Conservation (phyloP, 441 rosid species). For the Omphalea diandra region DNA sequence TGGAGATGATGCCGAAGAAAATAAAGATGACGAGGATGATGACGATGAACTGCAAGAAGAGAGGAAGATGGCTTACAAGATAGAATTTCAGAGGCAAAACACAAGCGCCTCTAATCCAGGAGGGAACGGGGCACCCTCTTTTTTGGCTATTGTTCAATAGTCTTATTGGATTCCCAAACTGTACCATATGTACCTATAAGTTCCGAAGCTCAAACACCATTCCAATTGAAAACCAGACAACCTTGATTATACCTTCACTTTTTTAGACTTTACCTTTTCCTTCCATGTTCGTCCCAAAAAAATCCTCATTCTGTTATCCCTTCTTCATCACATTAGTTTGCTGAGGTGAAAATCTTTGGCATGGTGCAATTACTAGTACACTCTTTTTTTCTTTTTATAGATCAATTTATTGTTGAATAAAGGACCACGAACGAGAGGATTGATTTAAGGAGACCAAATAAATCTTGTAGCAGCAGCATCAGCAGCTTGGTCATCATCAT, state of each 20-base stretch:
- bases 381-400: slow-evolving; percentile 30
- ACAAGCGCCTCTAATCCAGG: slow-evolving; percentile 49
- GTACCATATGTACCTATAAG: slow-evolving; percentile 19
- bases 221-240: slow-evolving; percentile 15
- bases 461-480: slow-evolving; percentile 25
- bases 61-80: slow-evolving; percentile 56
- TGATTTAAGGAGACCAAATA: slow-evolving; percentile 30
- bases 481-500: slow-evolving; percentile 8
- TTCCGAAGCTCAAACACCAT: slow-evolving; percentile 11
- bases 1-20: slow-evolving; percentile 48
- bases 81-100: slow-evolving; percentile 58
- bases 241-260: neutral
- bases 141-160: slow-evolving; percentile 70
- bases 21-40: too few species aligned
- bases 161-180: slow-evolving; percentile 11
- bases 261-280: neutral
- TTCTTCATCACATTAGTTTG: neutral
- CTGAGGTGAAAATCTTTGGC: slow-evolving; percentile 2
- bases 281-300: neutral
- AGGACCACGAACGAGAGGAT: slow-evolving; percentile 26
- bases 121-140: slow-evolving; percentile 61
- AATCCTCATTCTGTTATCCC: too few species aligned
- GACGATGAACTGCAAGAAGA: slow-evolving; percentile 47
- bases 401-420: slow-evolving; percentile 40
- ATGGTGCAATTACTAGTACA: slow-evolving; percentile 14